Evolutionary conservation across 805 yeast species (phyloP), one percentile per base, ranked within the genome.

Genomic region (Brettanomyces bruxellensis): DNA sequence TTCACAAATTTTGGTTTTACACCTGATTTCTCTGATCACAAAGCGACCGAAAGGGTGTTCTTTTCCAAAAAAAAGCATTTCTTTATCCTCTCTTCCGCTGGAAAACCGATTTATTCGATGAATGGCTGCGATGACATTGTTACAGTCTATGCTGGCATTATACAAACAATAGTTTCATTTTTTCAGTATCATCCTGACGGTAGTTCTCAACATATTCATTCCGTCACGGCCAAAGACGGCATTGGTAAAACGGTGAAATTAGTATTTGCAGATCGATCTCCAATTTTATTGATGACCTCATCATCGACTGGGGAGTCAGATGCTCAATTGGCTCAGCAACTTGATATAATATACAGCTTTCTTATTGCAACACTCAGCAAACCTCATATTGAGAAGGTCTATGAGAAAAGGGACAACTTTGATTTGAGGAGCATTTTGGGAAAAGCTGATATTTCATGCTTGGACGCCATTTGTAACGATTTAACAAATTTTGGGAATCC

Each of bases 31-130:
- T 58, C 65, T 9, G 71, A 65, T 45, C 54, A 53, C 38, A 52
- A 52, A 24, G 43, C 51, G 9, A 59, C 59, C 40, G 50, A 59
- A 37, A 61, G 61, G 4, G 34, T 45, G 28, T 72, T 72, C 49
- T 61, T 69, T 36, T 40, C 51, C 3, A 59, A 62, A 25, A 64
- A 64, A 40, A 88, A 87, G 60, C 95, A 88, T 49, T 86, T 83
- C 57, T 83, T 86, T 54, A 76, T 89, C 3, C 67, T 89, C 8
- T 85, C 95, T 0, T 68, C 81, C 2, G 95, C 96, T 1, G 96
- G 96, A 0, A 89, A 89, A 59, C 95, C 95, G 2, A 82, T 89
- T 5, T 89, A 83, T 62, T 78, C 95, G 2, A 69, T 82, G 71
- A 78, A 81, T 58, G 95, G 93, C 2, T 67, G 78, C 2, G 90